Evolutionary conservation across 2,329 filamentous ascomycete genomes (phyloP).

Genomic region (Drechslerella stenobrocha): DNA sequence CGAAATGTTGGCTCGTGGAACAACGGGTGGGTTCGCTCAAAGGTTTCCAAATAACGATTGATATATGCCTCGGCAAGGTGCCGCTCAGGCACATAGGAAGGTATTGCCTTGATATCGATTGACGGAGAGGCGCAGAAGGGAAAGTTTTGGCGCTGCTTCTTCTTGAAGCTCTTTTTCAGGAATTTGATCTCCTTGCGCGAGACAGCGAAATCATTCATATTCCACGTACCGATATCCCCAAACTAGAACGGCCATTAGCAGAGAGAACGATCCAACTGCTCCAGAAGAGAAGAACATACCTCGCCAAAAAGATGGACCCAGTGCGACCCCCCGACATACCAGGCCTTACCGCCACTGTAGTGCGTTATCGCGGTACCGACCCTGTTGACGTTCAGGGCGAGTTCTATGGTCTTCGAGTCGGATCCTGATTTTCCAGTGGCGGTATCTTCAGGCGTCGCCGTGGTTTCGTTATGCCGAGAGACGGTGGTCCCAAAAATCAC

Average conservation of each 20-base stretch:
- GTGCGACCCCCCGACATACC: constrained; percentile 43
- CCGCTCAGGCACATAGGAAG: constrained; percentile 16
- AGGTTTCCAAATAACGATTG: constrained; percentile 39
- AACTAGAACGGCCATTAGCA: constrained; percentile 14
- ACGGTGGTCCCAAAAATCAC: constrained; percentile 15
- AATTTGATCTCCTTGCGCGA: constrained; percentile 37
- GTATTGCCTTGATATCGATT: constrained; percentile 18
- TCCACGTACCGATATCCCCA: constrained; percentile 39
- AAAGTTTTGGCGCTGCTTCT: constrained; percentile 38
- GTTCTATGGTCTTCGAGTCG: background rate
- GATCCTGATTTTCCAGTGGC: background rate
- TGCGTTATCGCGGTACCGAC: constrained; percentile 39
- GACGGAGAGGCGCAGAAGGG: constrained; percentile 14
- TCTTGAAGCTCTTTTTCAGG: constrained; percentile 40
- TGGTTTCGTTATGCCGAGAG: background rate
- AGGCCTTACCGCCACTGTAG: constrained; percentile 36
- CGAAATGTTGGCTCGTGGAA: constrained; percentile 40
- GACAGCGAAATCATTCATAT: constrained; percentile 30
- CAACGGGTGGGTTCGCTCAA: constrained; percentile 32
- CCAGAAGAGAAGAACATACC: constrained; percentile 1
- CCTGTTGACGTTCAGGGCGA: constrained; percentile 22
- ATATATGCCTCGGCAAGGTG: constrained; percentile 36
- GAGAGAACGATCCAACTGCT: background rate
- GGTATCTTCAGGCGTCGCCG: background rate
- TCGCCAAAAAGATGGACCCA: constrained; percentile 46